Percentiles rank a stretch among this genome's conserved stretches.
phyloP scores from a whole-genome alignment of 805 yeast genomes.

The Kodamaea nitidulidarum region DNA sequence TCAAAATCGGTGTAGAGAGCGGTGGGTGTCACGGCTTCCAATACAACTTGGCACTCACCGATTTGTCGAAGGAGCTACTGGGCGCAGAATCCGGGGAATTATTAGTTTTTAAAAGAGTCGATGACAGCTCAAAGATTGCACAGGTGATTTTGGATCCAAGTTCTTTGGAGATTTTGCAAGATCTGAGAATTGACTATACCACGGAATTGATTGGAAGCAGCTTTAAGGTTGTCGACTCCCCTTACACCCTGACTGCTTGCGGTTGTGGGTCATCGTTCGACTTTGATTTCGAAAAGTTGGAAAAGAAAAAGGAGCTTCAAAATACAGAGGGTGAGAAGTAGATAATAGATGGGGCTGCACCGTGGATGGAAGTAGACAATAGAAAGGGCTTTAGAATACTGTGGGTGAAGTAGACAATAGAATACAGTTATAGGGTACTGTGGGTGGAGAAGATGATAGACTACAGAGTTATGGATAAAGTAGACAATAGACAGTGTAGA shows the following conservation, averaged over 20 bases:
- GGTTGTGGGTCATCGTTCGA: slow-evolving; percentile 47
- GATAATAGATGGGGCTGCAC: too few species aligned
- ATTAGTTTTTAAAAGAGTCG: slow-evolving; percentile 62
- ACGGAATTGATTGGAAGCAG: slow-evolving; percentile 93
- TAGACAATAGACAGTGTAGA: too few species aligned
- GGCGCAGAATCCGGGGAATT: slow-evolving; percentile 29
- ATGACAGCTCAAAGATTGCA: slow-evolving; percentile 39
- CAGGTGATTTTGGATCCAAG: slow-evolving; percentile 73
- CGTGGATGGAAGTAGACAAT: too few species aligned
- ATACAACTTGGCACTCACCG: slow-evolving; percentile 66
- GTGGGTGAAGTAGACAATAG: too few species aligned
- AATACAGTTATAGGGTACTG: too few species aligned
- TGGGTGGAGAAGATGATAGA: too few species aligned
- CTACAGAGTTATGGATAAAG: too few species aligned
- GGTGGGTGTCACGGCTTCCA: slow-evolving; percentile 99
- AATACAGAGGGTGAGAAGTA: too few species aligned
- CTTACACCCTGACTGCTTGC: slow-evolving; percentile 61
- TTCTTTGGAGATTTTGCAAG: slow-evolving; percentile 76
- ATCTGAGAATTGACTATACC: slow-evolving; percentile 81
- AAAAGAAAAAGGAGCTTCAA: slow-evolving; percentile 14
- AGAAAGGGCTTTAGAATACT: too few species aligned
- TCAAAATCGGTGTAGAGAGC: slow-evolving; percentile 77
- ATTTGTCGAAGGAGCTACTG: slow-evolving; percentile 31
- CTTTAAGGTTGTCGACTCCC: slow-evolving; percentile 87
- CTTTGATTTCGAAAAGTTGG: slow-evolving; percentile 44